Conservation (phyloP, 2,329 filamentous ascomycete genomes). For the Tolypocladium ovalisporum region DNA sequence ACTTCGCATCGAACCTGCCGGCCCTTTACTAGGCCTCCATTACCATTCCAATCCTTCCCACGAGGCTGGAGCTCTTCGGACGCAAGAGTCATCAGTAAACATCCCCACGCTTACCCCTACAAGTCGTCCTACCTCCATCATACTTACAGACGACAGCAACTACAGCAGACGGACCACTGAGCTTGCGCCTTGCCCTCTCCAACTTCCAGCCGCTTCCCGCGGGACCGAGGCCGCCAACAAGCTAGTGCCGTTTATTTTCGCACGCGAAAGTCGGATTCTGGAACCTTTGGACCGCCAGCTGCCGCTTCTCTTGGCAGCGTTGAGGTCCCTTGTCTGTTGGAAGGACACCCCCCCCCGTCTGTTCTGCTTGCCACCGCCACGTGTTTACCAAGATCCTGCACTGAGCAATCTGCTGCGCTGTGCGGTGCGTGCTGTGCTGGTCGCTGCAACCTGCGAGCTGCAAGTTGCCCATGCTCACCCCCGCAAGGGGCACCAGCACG, state of each 20-base stretch:
- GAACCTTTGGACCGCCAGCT: constrained; percentile 1
- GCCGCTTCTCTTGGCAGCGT: not conserved
- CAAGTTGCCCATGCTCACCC: not conserved
- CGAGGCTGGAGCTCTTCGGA: not conserved
- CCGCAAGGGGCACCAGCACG: constrained; percentile 1
- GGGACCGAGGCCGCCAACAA: constrained; percentile 2
- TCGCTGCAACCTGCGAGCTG: not conserved
- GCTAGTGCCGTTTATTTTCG: constrained; percentile 2
- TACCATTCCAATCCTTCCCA: not conserved
- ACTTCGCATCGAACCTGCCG: not conserved
- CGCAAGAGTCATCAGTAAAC: not conserved
- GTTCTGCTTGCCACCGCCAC: constrained; percentile 3
- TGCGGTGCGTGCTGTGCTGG: not conserved
- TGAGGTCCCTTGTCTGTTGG: not conserved
- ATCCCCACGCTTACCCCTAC: not conserved
- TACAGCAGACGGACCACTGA: not conserved
- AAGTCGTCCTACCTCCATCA: not conserved
- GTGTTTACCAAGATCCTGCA: not conserved
- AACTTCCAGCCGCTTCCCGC: not conserved
- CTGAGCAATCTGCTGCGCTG: not conserved
- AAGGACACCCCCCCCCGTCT: not conserved
- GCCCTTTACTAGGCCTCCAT: not conserved
- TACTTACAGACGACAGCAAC: not conserved
- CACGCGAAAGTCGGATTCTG: not conserved
- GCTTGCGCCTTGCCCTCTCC: not conserved